Evolutionary conservation across 73 alveolate species (phyloP).

Genomic region (Halteria grandinella): DNA sequence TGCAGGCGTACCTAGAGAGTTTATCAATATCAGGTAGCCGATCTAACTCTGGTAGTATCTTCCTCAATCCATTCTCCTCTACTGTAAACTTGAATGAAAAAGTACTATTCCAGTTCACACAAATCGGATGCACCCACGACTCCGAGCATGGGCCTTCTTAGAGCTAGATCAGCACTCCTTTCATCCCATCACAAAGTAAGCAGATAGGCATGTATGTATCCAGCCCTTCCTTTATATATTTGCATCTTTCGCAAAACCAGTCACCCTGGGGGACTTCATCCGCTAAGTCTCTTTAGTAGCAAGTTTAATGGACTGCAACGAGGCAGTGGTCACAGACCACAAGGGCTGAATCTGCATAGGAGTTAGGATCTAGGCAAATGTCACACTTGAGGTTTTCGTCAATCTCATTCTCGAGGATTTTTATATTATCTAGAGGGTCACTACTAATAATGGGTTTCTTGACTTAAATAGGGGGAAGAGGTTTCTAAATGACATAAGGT

Average conservation of each 20-base stretch:
- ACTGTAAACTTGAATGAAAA: background rate
- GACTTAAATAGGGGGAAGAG: too few relatives aligned
- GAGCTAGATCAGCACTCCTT: conserved; percentile 32
- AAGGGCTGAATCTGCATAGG: conserved; percentile 6
- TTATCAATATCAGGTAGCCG: background rate
- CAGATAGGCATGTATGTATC: background rate
- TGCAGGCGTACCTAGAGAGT: background rate
- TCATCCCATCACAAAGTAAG: conserved; percentile 22
- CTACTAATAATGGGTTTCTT: too few relatives aligned
- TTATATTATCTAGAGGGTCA: too few relatives aligned
- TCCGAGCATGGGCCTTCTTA: background rate
- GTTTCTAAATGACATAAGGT: too few relatives aligned
- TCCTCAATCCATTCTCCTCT: background rate
- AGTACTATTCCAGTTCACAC: conserved; percentile 45
- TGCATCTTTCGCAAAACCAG: conserved; percentile 56
- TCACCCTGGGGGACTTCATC: conserved; percentile 14
- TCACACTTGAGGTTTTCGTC: conserved; percentile 39
- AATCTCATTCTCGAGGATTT: too few relatives aligned
- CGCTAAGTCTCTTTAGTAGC: conserved; percentile 38
- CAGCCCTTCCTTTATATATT: background rate
- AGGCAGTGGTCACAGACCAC: conserved; percentile 46
- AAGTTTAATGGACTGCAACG: conserved; percentile 34
- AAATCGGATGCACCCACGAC: conserved; percentile 38
- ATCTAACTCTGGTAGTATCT: too few relatives aligned
- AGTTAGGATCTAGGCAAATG: conserved; percentile 16